A percentile compares a stretch with the other conserved stretches of the same genome.
phyloP scores from a whole-genome alignment of 345 rosid species.

The Orychophragmus violaceus region DNA sequence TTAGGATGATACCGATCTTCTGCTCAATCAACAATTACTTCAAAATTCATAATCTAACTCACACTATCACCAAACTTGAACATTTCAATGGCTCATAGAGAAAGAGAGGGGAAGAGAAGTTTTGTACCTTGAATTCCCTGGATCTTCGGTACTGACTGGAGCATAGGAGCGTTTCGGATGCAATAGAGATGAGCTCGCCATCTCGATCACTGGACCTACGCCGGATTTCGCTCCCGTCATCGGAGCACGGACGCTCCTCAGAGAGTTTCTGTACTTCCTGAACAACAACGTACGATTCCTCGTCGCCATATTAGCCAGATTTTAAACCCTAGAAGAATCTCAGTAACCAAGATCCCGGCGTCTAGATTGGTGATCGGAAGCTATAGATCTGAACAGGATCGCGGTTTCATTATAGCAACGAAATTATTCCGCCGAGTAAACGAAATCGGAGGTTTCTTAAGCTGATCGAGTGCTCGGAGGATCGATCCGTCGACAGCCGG shows the following conservation, averaged over 20 bases:
- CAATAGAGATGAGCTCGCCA: constrained; percentile 77
- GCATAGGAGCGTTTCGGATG: constrained; percentile 58
- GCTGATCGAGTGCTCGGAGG: not conserved
- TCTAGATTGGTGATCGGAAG: constrained; percentile 16
- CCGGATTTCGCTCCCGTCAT: constrained; percentile 29
- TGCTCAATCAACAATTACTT: constrained; percentile 6
- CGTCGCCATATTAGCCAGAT: constrained; percentile 56
- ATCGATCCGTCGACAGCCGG: constrained; percentile 5
- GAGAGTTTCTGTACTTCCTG: constrained; percentile 73
- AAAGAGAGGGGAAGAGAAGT: not conserved
- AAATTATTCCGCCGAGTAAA: not conserved
- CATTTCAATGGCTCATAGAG: not conserved
- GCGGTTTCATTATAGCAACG: constrained; percentile 4
- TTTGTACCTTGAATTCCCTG: constrained; percentile 70
- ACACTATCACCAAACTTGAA: not conserved
- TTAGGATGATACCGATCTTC: not conserved
- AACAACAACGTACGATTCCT: constrained; percentile 70
- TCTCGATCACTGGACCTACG: constrained; percentile 84
- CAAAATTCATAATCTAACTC: constrained; percentile 10
- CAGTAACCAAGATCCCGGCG: not conserved
- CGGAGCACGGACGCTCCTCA: constrained; percentile 83
- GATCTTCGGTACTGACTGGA: constrained; percentile 89
- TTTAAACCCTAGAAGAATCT: constrained; percentile 16
- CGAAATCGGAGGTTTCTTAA: not conserved
- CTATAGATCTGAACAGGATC: constrained; percentile 31